A percentile compares a stretch with the other conserved stretches of the same genome.
Conservation (phyloP, 2,329 filamentous ascomycete species). For the Talaromyces sp. region DNA sequence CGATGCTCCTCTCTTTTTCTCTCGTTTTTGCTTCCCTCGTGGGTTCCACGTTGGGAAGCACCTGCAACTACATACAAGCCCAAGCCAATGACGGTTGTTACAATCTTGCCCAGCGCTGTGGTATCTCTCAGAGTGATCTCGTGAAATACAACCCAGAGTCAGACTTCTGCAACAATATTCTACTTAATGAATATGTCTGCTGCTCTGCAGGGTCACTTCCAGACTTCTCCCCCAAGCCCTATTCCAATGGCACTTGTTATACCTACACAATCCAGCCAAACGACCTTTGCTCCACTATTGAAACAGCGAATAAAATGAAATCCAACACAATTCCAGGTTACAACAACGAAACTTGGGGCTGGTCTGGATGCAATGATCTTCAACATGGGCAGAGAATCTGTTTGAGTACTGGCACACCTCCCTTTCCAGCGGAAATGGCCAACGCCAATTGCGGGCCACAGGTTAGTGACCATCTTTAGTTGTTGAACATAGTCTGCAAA, state of each 20-base stretch:
- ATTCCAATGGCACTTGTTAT: constrained; percentile 31
- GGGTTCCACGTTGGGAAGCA: neutral
- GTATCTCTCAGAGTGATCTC: constrained; percentile 12
- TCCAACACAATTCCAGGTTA: constrained; percentile 22
- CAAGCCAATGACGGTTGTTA: constrained; percentile 9
- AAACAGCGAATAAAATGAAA: constrained; percentile 25
- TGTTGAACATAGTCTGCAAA: neutral
- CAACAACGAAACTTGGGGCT: constrained; percentile 44
- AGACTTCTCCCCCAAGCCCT: constrained; percentile 23
- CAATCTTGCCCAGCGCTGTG: constrained; percentile 11
- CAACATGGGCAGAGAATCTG: neutral
- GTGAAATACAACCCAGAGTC: constrained; percentile 9
- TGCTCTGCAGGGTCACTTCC: constrained; percentile 12
- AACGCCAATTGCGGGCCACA: constrained; percentile 45
- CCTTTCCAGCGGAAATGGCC: constrained; percentile 35
- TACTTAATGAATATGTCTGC: constrained; percentile 22
- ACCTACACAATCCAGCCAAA: constrained; percentile 24
- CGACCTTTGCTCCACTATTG: constrained; percentile 29
- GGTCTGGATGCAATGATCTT: constrained; percentile 35
- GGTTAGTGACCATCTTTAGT: neutral
- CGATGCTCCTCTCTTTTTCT: neutral
- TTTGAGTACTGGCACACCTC: constrained; percentile 35
- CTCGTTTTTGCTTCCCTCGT: neutral
- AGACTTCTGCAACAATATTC: constrained; percentile 15
- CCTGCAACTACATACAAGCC: neutral